Conservation (phyloP, 805 yeast species). For the Wickerhamiella hasegawae region DNA sequence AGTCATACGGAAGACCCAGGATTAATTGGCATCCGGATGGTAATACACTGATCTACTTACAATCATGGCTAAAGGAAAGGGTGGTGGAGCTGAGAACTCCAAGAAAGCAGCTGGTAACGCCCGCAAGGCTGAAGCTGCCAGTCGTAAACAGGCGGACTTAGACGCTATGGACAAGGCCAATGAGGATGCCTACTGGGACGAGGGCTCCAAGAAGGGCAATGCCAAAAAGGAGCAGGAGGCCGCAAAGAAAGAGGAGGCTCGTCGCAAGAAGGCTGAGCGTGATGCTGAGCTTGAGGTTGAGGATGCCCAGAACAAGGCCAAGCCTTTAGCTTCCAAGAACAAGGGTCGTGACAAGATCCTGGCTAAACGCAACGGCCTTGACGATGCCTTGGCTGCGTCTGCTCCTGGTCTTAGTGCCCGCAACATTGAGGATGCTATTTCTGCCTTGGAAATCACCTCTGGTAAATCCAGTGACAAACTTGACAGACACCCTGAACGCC, state of each 20-base stretch:
- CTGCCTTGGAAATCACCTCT: conserved; percentile 54
- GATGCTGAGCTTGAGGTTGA: conserved; percentile 50
- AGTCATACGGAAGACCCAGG: too few species aligned
- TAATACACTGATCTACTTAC: too few species aligned
- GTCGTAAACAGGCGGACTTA: conserved; percentile 38
- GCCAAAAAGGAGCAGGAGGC: conserved; percentile 56
- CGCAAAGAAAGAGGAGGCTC: conserved; percentile 57
- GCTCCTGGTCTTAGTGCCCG: conserved; percentile 44
- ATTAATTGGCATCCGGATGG: too few species aligned
- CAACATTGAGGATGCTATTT: conserved; percentile 65
- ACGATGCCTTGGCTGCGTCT: conserved; percentile 43
- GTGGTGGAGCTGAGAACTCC: conserved; percentile 14
- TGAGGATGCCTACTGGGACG: conserved; percentile 52
- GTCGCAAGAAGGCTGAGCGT: conserved; percentile 67
- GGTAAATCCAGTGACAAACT: conserved; percentile 30
- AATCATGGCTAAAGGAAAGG: conserved; percentile 6
- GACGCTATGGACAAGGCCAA: conserved; percentile 30
- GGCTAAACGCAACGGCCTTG: conserved; percentile 37
- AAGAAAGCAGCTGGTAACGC: conserved; percentile 43
- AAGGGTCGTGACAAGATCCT: conserved; percentile 59
- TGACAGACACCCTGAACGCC: conserved; percentile 79
- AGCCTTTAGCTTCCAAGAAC: conserved; percentile 32
- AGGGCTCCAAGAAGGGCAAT: conserved; percentile 53
- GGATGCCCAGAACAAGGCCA: conserved; percentile 42
- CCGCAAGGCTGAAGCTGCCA: conserved; percentile 48